Evolutionary conservation across 1,139 yeast genomes (phyloP).

Genomic region (Arxiozyma telluris): DNA sequence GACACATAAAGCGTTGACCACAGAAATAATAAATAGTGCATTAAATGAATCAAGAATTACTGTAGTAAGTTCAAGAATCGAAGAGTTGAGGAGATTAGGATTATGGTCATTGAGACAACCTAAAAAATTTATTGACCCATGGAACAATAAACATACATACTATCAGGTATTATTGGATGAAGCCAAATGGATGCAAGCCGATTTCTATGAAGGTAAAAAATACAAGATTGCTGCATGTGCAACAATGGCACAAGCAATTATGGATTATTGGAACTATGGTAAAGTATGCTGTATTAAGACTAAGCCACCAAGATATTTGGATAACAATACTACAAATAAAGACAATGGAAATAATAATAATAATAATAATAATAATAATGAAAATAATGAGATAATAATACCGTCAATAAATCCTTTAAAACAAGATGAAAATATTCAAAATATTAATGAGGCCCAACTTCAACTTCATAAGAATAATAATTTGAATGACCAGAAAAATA

Average conservation of each 20-base stretch:
- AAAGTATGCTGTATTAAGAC: slow-evolving; percentile 52
- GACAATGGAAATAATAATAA: not conserved
- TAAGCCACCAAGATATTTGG: slow-evolving; percentile 7
- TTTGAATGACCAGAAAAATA: not conserved
- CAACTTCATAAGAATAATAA: not conserved
- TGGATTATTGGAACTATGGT: slow-evolving; percentile 74
- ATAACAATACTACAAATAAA: not conserved
- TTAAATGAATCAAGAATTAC: slow-evolving; percentile 89
- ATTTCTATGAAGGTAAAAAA: slow-evolving; percentile 63
- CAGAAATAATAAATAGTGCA: slow-evolving; percentile 79
- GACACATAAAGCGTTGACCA: slow-evolving; percentile 75
- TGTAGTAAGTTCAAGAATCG: slow-evolving; percentile 86
- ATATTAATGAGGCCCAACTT: not conserved
- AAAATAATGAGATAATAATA: not conserved
- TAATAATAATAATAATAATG: not conserved
- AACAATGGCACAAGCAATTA: slow-evolving; percentile 59
- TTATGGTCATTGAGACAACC: slow-evolving; percentile 94
- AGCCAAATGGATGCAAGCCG: slow-evolving; percentile 77
- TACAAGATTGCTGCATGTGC: slow-evolving; percentile 63
- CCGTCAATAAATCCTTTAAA: too few relatives aligned
- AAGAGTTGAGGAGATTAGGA: slow-evolving; percentile 77
- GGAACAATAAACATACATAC: slow-evolving; percentile 39
- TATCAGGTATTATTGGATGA: slow-evolving; percentile 75
- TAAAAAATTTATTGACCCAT: slow-evolving; percentile 59
- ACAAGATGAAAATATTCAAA: not conserved